These are phyloP conservation scores for Suillus ampliporus DNA, from an alignment of 768 basidiomycete species.

Conservation along the genomic window DNA sequence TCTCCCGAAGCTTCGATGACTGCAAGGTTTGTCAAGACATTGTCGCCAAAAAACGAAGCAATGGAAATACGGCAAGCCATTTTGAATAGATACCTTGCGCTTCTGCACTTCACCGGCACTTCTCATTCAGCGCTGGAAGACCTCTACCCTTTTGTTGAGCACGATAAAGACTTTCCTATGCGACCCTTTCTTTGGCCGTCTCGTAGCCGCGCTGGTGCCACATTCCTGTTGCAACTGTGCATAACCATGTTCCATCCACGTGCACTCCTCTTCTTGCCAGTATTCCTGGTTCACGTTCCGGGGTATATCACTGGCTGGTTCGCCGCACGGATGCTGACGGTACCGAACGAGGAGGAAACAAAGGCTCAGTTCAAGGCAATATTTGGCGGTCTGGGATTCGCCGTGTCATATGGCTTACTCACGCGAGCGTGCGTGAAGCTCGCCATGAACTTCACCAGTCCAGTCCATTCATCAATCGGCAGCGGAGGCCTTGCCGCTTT, in stretches of 20 bases:
- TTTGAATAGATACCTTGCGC: slow-evolving; percentile 61
- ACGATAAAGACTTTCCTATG: not conserved
- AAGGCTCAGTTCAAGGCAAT: slow-evolving; percentile 75
- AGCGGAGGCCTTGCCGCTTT: not conserved
- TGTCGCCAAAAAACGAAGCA: slow-evolving; percentile 20
- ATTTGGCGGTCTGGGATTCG: slow-evolving; percentile 50
- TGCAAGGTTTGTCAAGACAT: slow-evolving; percentile 26
- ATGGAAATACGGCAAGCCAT: slow-evolving; percentile 44
- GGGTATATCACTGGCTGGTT: slow-evolving; percentile 57
- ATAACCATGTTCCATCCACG: slow-evolving; percentile 47
- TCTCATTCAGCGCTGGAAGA: slow-evolving; percentile 54
- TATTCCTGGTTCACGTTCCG: slow-evolving; percentile 59
- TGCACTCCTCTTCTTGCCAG: slow-evolving; percentile 47
- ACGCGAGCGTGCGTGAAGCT: not conserved
- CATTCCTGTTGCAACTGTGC: slow-evolving; percentile 43
- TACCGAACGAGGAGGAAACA: slow-evolving; percentile 63
- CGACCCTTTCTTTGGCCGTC: slow-evolving; percentile 25
- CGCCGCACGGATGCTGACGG: slow-evolving; percentile 48
- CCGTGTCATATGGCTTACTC: slow-evolving; percentile 15
- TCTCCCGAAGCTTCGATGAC: slow-evolving; percentile 8
- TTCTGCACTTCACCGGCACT: slow-evolving; percentile 55
- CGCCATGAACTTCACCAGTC: not conserved
- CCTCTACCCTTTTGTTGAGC: slow-evolving; percentile 41
- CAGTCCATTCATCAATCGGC: not conserved
- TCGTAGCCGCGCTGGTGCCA: slow-evolving; percentile 25